Evolutionary conservation across 176 grass and related monocot species (phyloP), one percentile per base, ranked within the genome.

Genomic region (Stipa capillata): DNA sequence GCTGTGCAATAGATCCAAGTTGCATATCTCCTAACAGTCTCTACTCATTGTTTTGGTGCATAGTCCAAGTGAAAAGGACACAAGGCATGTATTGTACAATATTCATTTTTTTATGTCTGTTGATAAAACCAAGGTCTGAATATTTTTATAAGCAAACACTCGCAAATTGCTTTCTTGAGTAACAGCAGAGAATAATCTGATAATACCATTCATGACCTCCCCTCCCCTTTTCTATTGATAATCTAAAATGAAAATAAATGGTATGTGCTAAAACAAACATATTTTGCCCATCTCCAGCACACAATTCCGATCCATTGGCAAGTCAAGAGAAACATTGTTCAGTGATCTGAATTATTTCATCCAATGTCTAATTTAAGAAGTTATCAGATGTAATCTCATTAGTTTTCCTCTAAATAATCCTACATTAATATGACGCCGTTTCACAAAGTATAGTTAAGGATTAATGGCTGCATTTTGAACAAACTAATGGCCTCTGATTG

Each of bases 71-170:
- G 41, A 60, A 65, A 58, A 49, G 40, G 61, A 59, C 70, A 69
- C 6, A 1, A 52, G 42, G 3, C 27, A 79, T 88, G 32, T 74
- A 68, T 74, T 4, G 1, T 75, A 84, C 40, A 40, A 16, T 65
- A 73, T 58, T 70, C 31, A 56, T 47, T 60, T 44, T n/a, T 51
- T 32, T n/a, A 14, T 32, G 39, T 39, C 7, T 52, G 33, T 80
- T 74, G 60, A 88, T 69, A 74, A 63, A 74, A 88, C 17, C 58
- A 67, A 84, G 6, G 42, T 49, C 7, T 61, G 40, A 28, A 50
- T 54, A 37, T 33, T 53, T n/a, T 61, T 68, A 69, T 42, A 68
- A 69, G 24, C 7, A 81, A 33, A 21, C 41, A 69, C 20, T 61
- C 2, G 11, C 34, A 67, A 58, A 88, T 25, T 20, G 17, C 20